Conservation (phyloP, 2,329 filamentous ascomycete genomes). For the Diaporthe vaccinii region DNA sequence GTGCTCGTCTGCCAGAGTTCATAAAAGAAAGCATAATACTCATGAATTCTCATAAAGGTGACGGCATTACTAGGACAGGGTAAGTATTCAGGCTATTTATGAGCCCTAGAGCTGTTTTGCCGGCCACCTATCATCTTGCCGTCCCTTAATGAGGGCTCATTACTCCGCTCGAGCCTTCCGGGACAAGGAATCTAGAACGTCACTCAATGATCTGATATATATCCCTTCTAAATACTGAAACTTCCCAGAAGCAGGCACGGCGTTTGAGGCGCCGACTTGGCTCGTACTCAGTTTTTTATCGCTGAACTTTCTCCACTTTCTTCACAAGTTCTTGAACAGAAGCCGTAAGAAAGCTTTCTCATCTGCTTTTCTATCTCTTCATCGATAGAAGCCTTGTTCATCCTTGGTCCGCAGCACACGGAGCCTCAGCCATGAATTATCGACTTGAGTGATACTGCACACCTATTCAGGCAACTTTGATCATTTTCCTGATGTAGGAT, state of each 20-base stretch:
- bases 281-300: neutral
- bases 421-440: neutral
- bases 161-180: conserved; percentile 21
- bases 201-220: neutral
- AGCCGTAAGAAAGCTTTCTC: neutral
- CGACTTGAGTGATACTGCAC: neutral
- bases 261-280: conserved; percentile 1
- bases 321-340: neutral
- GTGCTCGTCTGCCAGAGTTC: neutral
- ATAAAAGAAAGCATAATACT: neutral
- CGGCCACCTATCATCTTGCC: conserved; percentile 23
- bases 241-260: conserved; percentile 13
- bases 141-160: conserved; percentile 13
- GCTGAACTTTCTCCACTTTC: neutral
- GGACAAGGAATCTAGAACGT: neutral
- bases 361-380: neutral
- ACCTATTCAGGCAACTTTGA: neutral
- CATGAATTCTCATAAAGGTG: neutral
- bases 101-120: neutral
- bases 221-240: neutral
- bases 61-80: neutral
- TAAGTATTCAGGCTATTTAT: conserved; percentile 26
- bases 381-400: neutral
- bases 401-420: neutral
- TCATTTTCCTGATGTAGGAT: neutral